Base-by-base conservation (phyloP, 768 basidiomycete species). In the Pisolithus orientalis region DNA sequence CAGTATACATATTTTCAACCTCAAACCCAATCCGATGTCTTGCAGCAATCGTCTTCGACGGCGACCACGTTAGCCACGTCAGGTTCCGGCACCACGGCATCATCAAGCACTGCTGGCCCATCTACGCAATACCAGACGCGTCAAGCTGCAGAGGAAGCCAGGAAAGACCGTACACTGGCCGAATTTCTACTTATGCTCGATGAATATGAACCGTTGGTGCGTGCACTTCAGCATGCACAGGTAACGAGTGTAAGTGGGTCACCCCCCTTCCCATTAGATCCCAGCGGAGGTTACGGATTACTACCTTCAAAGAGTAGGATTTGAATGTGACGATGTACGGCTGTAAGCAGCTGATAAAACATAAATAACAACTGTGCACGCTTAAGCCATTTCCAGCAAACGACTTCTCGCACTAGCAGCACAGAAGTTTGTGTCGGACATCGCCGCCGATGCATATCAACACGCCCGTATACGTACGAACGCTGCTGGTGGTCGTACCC, bases 231-330 rank as follows among this genome's bases (percentile, higher is more conserved):
- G 6, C 39, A 21, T 47, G 10, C 25, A 47, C 5, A 17, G 37
- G 29, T 27, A 28, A 45, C 51, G 40, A 14, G 34, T 47, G 27
- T 45, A 1, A 42, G 37, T 29, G 32, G 49, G 24, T 21, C 21
- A n/a, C 27, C 42, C 47, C 52, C 34, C 11, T 9, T 25, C 5
- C 44, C 40, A 10, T 47, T 65, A 97, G 94, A 91, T 98, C 56
- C 95, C 95, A 0, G 95, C 93, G 65, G 94, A 98, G 68, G 92
- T 99, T 24, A 96, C 94, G 4, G 92, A 96, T 62, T 96, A 94
- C 68, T 98, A 96, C 71, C 82, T 99, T 10, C 94, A 98, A 67
- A 80, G 87, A 51, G 90, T 94, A 17, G 96, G 95, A 1, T 97
- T 97, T 68, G 94, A 97, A 59, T 94, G 90, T 62, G 87, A 94